phyloP scores from a whole-genome alignment of 2,329 filamentous ascomycete species.

The Trichophyton benhamiae region DNA sequence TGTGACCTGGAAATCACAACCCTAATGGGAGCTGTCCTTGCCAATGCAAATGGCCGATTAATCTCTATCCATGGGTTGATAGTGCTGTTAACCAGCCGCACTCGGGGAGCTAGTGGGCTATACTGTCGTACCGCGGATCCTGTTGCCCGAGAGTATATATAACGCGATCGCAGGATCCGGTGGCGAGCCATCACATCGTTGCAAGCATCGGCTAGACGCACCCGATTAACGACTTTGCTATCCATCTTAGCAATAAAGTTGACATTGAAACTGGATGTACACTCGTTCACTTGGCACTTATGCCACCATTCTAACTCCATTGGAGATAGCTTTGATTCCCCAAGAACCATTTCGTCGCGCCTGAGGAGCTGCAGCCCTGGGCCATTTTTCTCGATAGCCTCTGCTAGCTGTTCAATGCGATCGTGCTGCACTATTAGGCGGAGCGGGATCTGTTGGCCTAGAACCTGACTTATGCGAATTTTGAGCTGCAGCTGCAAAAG shows the following conservation, averaged over 20 bases:
- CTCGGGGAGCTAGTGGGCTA: background rate
- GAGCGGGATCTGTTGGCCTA: background rate
- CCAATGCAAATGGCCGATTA: conserved; percentile 18
- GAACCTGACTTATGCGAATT: background rate
- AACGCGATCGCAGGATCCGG: background rate
- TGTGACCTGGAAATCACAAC: conserved; percentile 16
- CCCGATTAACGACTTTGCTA: background rate
- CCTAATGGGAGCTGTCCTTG: conserved; percentile 16
- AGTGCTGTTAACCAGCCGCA: background rate
- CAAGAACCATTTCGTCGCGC: background rate
- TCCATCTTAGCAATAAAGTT: background rate
- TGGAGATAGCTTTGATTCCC: background rate
- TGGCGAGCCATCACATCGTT: background rate
- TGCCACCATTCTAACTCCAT: conserved; percentile 1
- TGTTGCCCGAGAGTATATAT: background rate
- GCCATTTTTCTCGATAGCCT: background rate
- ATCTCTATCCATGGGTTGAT: background rate
- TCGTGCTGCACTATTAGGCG: background rate
- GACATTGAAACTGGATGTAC: conserved; percentile 1
- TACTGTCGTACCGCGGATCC: background rate
- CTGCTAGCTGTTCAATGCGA: background rate
- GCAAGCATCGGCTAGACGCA: background rate
- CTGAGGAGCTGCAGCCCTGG: background rate
- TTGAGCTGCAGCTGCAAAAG: background rate
- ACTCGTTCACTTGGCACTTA: background rate